These are phyloP conservation scores for Porogramme epimiltina DNA, from an alignment of 1,284 basidiomycete genomes.

Conservation along the genomic window DNA sequence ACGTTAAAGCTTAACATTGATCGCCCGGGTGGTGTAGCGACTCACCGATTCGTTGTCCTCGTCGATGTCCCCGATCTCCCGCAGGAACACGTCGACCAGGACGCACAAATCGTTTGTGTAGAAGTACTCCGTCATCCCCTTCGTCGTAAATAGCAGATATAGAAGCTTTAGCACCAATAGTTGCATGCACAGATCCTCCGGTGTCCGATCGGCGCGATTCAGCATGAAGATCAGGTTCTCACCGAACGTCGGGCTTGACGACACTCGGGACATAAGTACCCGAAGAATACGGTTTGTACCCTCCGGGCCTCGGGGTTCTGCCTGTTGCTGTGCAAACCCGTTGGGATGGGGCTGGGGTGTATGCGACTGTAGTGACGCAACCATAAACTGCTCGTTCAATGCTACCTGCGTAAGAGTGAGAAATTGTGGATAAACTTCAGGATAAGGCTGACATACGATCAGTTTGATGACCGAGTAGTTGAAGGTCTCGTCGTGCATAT, in stretches of 20 bases:
- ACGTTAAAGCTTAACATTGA: neutral
- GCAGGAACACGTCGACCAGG: constrained; percentile 94
- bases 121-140: constrained; percentile 93
- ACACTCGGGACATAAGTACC: constrained; percentile 81
- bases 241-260: constrained; percentile 91
- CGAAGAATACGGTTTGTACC: constrained; percentile 79
- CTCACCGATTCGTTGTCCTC: constrained; percentile 92
- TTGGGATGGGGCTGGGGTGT: constrained; percentile 18
- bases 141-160: constrained; percentile 93
- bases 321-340: constrained; percentile 19
- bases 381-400: constrained; percentile 99
- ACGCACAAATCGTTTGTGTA: constrained; percentile 98
- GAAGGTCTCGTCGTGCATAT: constrained; percentile 87
- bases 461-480: constrained; percentile 95
- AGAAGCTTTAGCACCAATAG: constrained; percentile 93
- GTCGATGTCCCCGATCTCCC: constrained; percentile 88
- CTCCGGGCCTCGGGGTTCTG: constrained; percentile 30
- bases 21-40: constrained; percentile 35
- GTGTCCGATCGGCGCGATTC: constrained; percentile 84
- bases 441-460: constrained; percentile 68
- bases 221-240: constrained; percentile 99
- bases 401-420: constrained; percentile 61
- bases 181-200: constrained; percentile 95
- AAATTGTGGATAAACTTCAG: neutral
- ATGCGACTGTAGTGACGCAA: constrained; percentile 53